Base-by-base conservation (phyloP, 345 rosid species). In the Mallotus nudiflorus region DNA sequence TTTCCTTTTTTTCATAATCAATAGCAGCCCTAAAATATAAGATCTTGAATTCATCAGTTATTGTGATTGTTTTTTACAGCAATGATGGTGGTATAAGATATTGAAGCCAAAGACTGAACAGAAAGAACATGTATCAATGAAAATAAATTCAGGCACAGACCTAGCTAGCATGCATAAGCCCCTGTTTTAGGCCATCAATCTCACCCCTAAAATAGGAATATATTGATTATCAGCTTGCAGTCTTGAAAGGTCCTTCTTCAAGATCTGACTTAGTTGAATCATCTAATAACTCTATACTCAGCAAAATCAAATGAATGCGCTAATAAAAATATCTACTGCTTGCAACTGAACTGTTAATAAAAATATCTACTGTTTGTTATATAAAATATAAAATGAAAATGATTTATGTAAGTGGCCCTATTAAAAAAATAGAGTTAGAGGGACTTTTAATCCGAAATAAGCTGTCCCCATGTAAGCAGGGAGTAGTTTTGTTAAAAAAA, bases 1-100 rank as follows among this genome's bases (percentile, higher is more conserved):
- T 95, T 68, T 85, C 96, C 81, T 95, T 92, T 90, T 92, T 92
- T 83, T 95, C 99, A 78, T 79, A 92, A 64, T 92, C 97, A 80
- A 88, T 81, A 49, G 97, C 92, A 77, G 80, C 76, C 72, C 98
- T 95, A 66, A 27, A 69, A 75, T 71, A 77, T 15, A 50, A 70
- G 35, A n/a, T 14, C 37, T 0, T 14, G 3, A n/a, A 37, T 40
- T 42, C 42, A 73, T 62, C 58, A 79, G 54, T 66, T 31, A 48
- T 53, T 19, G 40, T 49, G 50, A 68, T 46, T 28, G 40, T 31
- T n/a, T 22, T 28, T 31, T 33, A 55, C 27, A 65, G 66, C 44
- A 46, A 45, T 31, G 20, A 68, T 22, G 8, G 57, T 37, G 33
- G 58, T 53, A n/a, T n/a, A n/a, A n/a, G n/a, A n/a, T n/a, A 42